Percentiles rank a stretch among this genome's conserved stretches.
These are phyloP conservation scores for Camellia sinensis DNA, from an alignment of 148 eudicot genomes.

Conservation along the genomic window DNA sequence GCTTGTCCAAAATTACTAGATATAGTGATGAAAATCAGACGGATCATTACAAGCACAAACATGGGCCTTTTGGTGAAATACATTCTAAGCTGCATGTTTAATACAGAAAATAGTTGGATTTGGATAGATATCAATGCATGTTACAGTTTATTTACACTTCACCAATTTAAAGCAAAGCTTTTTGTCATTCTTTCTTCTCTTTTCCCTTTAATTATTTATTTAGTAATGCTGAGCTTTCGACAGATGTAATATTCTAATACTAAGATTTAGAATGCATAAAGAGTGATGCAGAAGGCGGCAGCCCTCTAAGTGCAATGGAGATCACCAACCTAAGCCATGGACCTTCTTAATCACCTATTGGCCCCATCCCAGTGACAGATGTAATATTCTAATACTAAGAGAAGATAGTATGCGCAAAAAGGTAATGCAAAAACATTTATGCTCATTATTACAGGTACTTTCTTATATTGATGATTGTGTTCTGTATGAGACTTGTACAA, in stretches of 20 bases:
- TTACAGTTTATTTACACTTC: not conserved
- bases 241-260: too few species aligned
- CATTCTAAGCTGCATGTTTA: conserved; percentile 17
- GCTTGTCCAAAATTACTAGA: conserved; percentile 19
- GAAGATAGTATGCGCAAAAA: not conserved
- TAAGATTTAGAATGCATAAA: too few species aligned
- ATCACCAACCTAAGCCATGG: too few species aligned
- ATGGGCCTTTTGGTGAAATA: conserved; percentile 14
- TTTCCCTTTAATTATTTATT: not conserved
- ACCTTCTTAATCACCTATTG: too few species aligned
- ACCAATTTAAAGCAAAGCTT: not conserved
- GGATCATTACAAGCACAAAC: conserved; percentile 23
- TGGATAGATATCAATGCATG: not conserved
- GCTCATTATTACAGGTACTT: not conserved
- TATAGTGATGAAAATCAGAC: conserved; percentile 27
- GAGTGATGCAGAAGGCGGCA: too few species aligned
- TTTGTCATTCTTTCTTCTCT: not conserved
- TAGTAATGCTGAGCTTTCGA: too few species aligned
- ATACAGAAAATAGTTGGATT: conserved; percentile 14
- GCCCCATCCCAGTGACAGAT: too few species aligned
- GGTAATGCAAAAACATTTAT: not conserved
- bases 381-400: not conserved
- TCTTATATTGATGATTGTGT: not conserved
- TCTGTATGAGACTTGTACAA: not conserved
- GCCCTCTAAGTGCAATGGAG: not conserved